phyloP scores from a whole-genome alignment of 2,329 filamentous ascomycete genomes.

The Emergomyces pasteurianus region DNA sequence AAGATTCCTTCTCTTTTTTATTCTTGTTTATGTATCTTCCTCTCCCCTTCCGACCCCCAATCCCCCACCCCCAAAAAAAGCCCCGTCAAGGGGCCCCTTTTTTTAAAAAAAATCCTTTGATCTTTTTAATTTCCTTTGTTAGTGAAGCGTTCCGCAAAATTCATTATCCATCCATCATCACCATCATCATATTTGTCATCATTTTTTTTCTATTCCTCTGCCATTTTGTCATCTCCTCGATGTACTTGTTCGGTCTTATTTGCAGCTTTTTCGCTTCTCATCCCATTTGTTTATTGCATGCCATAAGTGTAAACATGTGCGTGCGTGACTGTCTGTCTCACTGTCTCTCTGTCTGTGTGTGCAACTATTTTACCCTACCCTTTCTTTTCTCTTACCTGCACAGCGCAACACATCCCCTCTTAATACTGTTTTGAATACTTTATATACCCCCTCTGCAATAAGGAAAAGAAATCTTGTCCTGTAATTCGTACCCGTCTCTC shows the following conservation, averaged over 20 bases:
- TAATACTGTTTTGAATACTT: constrained; percentile 5
- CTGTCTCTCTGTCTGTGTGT: not conserved
- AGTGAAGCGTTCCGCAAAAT: constrained; percentile 13
- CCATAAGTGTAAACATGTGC: constrained; percentile 1
- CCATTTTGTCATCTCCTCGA: not conserved
- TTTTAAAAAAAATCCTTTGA: constrained; percentile 5
- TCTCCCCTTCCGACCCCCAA: constrained; percentile 8
- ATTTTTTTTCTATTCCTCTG: not conserved
- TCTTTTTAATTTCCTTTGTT: constrained; percentile 6
- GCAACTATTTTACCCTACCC: not conserved
- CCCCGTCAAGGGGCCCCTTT: no score
- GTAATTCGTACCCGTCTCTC: not conserved
- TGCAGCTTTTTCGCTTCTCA: not conserved
- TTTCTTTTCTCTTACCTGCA: not conserved
- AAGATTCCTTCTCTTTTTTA: constrained; percentile 1
- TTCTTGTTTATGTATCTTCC: constrained; percentile 12
- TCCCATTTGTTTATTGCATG: not conserved
- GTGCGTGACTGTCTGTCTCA: no score
- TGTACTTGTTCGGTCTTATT: not conserved
- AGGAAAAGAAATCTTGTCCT: not conserved
- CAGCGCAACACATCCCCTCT: not conserved
- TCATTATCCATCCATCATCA: constrained; percentile 1
- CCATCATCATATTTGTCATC: not conserved
- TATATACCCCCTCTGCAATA: not conserved
- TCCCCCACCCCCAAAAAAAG: no score